Evolutionary conservation across 345 rosid genomes (phyloP).

Genomic region (Citrus reticulata): DNA sequence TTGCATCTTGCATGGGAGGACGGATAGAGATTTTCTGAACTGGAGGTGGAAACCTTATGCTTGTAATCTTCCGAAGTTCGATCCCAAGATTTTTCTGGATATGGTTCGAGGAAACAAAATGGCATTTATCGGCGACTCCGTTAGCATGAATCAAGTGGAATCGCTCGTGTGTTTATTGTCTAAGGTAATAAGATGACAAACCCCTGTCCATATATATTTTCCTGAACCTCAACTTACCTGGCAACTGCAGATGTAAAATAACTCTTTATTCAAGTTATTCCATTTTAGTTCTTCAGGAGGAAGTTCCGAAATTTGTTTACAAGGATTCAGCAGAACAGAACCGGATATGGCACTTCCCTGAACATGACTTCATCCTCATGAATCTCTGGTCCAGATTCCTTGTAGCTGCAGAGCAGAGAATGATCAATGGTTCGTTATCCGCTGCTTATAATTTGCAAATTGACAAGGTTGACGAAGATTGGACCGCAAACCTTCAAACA

Average conservation of each 20-base stretch:
- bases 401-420: slow-evolving; percentile 47
- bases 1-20: slow-evolving; percentile 67
- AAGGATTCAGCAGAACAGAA: slow-evolving; percentile 57
- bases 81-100: slow-evolving; percentile 43
- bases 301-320: slow-evolving; percentile 48
- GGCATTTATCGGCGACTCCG: slow-evolving; percentile 85
- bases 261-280: neutral
- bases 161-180: slow-evolving; percentile 84
- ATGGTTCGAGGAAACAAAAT: slow-evolving; percentile 65
- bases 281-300: slow-evolving; percentile 42
- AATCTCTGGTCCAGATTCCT: slow-evolving; percentile 65
- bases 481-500: slow-evolving; percentile 39
- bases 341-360: slow-evolving; percentile 63
- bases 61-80: slow-evolving; percentile 69
- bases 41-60: slow-evolving; percentile 92
- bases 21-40: slow-evolving; percentile 56
- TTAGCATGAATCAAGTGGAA: slow-evolving; percentile 85
- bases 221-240: too few species aligned
- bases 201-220: too few species aligned
- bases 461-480: slow-evolving; percentile 40
- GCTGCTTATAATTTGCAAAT: slow-evolving; percentile 46
- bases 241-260: too few species aligned
- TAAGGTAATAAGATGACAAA: slow-evolving; percentile 30
- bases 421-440: slow-evolving; percentile 41
- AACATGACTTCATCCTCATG: slow-evolving; percentile 63